Base-by-base conservation (phyloP, 192 early-diverging fungal genomes). In the Rhizophagus clarus region DNA sequence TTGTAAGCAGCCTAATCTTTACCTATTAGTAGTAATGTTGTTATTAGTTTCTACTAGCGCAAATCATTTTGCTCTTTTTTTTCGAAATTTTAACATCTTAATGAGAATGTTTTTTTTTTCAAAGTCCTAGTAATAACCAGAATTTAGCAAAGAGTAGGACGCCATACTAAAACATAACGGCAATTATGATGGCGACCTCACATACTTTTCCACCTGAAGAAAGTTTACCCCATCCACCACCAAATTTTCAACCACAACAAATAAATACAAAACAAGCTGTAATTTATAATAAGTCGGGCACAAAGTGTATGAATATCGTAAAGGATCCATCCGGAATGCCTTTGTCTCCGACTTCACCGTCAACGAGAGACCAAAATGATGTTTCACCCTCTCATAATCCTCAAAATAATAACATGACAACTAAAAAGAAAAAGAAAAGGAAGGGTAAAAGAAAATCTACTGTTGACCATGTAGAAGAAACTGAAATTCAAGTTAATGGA, bases 181-280 rank as follows among this genome's bases (percentile, higher is more conserved):
- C 74, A 79, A 79, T 69, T 69, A 79, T 79, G 77, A 79, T 79
- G 77, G 77, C 77, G 77, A 79, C 64, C 67, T 79, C 77, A 63
- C 77, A 79, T 29, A 26, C 77, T 32, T 79, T 79, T 26, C 66
- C 63, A 24, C 63, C 77, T 32, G 77, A 79, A 42, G 77, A 79
- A 28, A 69, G 26, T 69, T 56, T 79, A 22, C 66, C 77, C 34
- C 77, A 79, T 79, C 77, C 77, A 34, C 64, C 77, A 26, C 61
- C 61, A 51, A 79, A 34, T 69, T 69, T 79, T 61, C 75, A 73
- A 73, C 4, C 60, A 26, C 75, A 77, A 37, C 73, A 74, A 56
- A 45, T 73, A 24, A 45, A 61, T 51, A 42, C 77, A 37, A 79
- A 79, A 63, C 77, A 79, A 14, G 77, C 76, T 22, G 76, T 79